Percentiles rank a stretch among this genome's conserved stretches.
Conservation (phyloP, 108 stramenopile genomes). For the Stephanodiscus triporus region DNA sequence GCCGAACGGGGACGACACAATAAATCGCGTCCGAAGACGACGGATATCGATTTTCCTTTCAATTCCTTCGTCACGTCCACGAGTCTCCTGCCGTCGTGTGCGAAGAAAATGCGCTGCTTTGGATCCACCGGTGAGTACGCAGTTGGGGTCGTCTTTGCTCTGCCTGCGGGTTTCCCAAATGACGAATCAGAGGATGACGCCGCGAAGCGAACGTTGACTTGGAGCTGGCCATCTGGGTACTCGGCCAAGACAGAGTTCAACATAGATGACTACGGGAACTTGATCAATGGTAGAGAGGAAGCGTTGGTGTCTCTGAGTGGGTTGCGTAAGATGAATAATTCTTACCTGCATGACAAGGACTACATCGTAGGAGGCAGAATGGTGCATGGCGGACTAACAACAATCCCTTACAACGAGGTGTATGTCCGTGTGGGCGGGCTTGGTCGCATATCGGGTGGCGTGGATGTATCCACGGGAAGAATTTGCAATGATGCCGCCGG, state of each 20-base stretch:
- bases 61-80: constrained; percentile 85
- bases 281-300: constrained; percentile 63
- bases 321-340: constrained; percentile 48
- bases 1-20: constrained; percentile 7
- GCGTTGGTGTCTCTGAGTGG: constrained; percentile 51
- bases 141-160: constrained; percentile 80
- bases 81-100: constrained; percentile 69
- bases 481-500: constrained; percentile 40
- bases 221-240: constrained; percentile 84
- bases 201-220: constrained; percentile 66
- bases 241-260: constrained; percentile 70
- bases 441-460: constrained; percentile 63
- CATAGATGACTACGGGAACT: constrained; percentile 48
- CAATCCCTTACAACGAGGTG: constrained; percentile 88
- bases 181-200: constrained; percentile 64
- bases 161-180: constrained; percentile 52
- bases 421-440: constrained; percentile 78
- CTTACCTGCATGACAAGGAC: constrained; percentile 41
- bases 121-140: constrained; percentile 77
- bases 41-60: constrained; percentile 54
- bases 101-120: constrained; percentile 83
- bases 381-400: constrained; percentile 71
- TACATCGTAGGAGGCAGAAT: constrained; percentile 59
- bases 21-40: constrained; percentile 5
- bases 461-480: constrained; percentile 56